Percentiles rank a stretch among this genome's conserved stretches.
Conservation (phyloP, 164 flowering plant genomes). For the Stephania cephalantha region DNA sequence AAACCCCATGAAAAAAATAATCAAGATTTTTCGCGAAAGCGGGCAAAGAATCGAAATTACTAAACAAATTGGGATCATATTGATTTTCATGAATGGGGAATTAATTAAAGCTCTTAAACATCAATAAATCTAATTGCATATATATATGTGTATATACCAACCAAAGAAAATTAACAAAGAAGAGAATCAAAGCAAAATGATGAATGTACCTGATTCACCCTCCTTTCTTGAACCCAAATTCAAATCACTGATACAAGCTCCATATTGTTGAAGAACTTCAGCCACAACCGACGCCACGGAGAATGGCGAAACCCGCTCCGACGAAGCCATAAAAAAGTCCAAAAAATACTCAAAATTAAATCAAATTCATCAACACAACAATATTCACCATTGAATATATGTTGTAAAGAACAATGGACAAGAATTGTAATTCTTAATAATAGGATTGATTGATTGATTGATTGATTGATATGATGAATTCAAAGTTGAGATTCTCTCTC, state of each 20-base stretch:
- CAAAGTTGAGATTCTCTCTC: background rate
- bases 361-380: background rate
- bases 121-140: too few relatives aligned
- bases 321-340: background rate
- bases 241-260: constrained; percentile 28
- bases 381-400: background rate
- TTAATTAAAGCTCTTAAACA: too few relatives aligned
- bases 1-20: too few relatives aligned
- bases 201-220: constrained; percentile 48
- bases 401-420: background rate
- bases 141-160: background rate
- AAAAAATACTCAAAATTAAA: background rate
- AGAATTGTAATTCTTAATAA: background rate
- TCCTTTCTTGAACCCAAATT: constrained; percentile 50
- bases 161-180: background rate
- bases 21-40: too few relatives aligned
- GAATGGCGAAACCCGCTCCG: constrained; percentile 22
- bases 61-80: too few relatives aligned
- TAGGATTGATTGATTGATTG: background rate
- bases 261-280: constrained; percentile 54
- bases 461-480: background rate
- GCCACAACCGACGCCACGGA: constrained; percentile 52
- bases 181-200: background rate
- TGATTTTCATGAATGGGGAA: too few relatives aligned
- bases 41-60: too few relatives aligned